Evolutionary conservation across 2,329 filamentous ascomycete genomes (phyloP).

Genomic region (Cladophialophora psammophila): DNA sequence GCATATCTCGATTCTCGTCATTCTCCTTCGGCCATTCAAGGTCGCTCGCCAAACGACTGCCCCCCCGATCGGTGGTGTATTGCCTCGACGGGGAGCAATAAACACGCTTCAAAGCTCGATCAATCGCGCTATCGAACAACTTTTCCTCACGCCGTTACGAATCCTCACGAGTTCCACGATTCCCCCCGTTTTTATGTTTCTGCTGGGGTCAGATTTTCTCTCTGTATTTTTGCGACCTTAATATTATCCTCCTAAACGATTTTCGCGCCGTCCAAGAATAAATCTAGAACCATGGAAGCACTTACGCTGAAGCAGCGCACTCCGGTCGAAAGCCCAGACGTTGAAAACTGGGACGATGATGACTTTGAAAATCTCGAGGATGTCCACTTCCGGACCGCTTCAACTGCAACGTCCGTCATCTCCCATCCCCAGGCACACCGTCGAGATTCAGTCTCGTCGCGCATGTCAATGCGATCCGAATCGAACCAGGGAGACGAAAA

Average conservation of each 20-base stretch:
- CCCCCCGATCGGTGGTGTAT: constrained; percentile 28
- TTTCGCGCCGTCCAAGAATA: constrained; percentile 6
- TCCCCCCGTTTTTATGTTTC: constrained; percentile 14
- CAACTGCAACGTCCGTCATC: constrained; percentile 54
- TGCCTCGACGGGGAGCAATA: constrained; percentile 30
- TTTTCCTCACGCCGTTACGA: constrained; percentile 33
- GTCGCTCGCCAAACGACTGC: constrained; percentile 16
- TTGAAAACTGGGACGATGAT: constrained; percentile 61
- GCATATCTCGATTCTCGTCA: constrained; percentile 17
- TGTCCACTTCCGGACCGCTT: constrained; percentile 54
- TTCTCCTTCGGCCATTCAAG: constrained; percentile 27
- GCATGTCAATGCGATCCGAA: constrained; percentile 81
- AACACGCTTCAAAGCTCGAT: constrained; percentile 24
- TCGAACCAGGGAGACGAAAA: constrained; percentile 79
- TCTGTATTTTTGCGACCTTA: constrained; percentile 16
- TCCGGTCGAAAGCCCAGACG: constrained; percentile 45
- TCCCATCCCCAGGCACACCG: constrained; percentile 54
- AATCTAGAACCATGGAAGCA: constrained; percentile 48
- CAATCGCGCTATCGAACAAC: constrained; percentile 18
- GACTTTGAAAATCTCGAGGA: constrained; percentile 58
- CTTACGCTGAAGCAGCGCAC: constrained; percentile 46
- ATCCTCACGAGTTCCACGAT: constrained; percentile 28
- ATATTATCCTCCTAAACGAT: constrained; percentile 6
- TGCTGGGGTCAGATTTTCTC: constrained; percentile 17
- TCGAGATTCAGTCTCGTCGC: constrained; percentile 81